Conservation (phyloP, 2,329 filamentous ascomycete species). For the Colletotrichum sp. region DNA sequence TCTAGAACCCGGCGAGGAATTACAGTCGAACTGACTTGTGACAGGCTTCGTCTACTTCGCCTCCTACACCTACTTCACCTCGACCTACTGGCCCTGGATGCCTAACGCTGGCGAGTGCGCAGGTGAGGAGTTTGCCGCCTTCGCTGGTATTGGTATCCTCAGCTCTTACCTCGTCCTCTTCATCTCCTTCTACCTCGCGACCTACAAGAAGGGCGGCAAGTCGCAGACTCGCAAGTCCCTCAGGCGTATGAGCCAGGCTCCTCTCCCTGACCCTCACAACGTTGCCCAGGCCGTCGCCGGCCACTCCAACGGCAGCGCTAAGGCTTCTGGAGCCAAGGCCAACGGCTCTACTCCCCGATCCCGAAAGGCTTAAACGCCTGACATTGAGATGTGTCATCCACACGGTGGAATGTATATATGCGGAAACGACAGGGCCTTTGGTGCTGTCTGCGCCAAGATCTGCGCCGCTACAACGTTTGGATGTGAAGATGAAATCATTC, state of each 20-base stretch:
- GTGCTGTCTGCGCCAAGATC: neutral
- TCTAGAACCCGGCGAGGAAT: neutral
- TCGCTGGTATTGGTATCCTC: conserved; percentile 89
- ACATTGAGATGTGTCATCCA: neutral
- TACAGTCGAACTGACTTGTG: conserved; percentile 23
- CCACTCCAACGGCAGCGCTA: conserved; percentile 57
- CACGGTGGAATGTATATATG: conserved; percentile 19
- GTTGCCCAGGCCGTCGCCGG: conserved; percentile 59
- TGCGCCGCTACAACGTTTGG: conserved; percentile 3
- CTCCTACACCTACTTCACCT: conserved; percentile 98
- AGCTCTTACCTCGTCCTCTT: conserved; percentile 97
- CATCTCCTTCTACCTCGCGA: conserved; percentile 98
- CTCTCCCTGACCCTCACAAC: conserved; percentile 82
- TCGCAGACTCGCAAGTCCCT: conserved; percentile 78
- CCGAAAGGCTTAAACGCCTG: conserved; percentile 65
- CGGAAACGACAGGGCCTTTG: neutral
- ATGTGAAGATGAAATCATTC: conserved; percentile 1
- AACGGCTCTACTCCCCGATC: conserved; percentile 69
- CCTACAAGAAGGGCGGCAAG: conserved; percentile 89
- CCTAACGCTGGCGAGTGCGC: conserved; percentile 87
- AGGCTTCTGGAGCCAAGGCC: conserved; percentile 58
- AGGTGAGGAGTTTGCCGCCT: conserved; percentile 95
- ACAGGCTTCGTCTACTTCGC: conserved; percentile 97
- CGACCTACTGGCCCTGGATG: conserved; percentile 84
- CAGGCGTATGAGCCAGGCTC: conserved; percentile 68